Percentiles rank a stretch among this genome's conserved stretches.
Evolutionary conservation across 208 protist species (phyloP).

Genomic region (Crithidia thermophila): DNA sequence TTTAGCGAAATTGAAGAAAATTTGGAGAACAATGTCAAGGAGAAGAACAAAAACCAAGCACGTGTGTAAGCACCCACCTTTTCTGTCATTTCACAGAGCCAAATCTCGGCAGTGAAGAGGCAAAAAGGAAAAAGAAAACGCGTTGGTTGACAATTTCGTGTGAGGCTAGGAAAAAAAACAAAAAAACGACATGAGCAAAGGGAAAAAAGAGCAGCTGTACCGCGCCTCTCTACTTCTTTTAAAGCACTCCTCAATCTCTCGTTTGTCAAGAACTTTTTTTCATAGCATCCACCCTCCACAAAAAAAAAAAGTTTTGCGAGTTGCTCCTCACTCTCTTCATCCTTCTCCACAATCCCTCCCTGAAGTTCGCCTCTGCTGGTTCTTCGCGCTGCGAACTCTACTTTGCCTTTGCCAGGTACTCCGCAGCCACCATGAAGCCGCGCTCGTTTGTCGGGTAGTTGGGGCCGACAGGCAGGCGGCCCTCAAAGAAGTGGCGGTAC

Average conservation of each 20-base stretch:
- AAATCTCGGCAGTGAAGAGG: no score
- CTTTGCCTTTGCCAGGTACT: conserved; percentile 51
- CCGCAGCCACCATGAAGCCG: conserved; percentile 88
- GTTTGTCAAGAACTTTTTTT: no score
- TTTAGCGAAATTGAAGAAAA: no score
- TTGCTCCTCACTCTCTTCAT: neutral
- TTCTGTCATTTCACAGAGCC: no score
- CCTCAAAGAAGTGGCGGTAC: conserved; percentile 85
- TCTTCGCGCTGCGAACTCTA: neutral
- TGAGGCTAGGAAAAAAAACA: conserved; percentile 10
- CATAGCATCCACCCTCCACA: no score
- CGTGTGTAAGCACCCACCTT: no score
- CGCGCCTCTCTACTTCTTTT: no score
- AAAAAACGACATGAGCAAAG: conserved; percentile 3
- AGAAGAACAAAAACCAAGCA: no score
- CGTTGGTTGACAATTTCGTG: no score
- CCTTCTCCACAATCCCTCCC: neutral
- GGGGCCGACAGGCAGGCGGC: conserved; percentile 75
- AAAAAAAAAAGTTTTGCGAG: neutral
- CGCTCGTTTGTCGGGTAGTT: conserved; percentile 68
- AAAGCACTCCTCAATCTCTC: neutral
- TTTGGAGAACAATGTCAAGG: no score
- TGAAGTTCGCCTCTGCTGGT: neutral
- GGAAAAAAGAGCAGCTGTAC: neutral
- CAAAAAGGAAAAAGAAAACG: conserved; percentile 6